Conservation (phyloP, 345 rosid species). For the Lepidium sativum region DNA sequence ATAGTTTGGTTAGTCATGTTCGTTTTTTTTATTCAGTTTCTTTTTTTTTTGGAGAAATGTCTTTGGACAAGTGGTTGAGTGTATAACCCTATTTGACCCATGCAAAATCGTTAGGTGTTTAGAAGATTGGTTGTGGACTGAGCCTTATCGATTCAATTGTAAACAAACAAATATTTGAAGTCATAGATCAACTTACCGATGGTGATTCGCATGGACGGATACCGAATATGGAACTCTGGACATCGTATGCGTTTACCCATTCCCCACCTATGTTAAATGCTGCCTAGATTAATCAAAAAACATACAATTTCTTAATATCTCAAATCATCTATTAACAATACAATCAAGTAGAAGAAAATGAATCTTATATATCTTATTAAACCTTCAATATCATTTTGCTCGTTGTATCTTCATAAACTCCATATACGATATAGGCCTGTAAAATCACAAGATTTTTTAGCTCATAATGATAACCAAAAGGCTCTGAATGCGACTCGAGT, state of each 20-base stretch:
- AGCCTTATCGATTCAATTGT: no score
- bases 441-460: not conserved
- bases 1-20: no score
- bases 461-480: not conserved
- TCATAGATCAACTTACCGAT: conserved; percentile 33
- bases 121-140: no score
- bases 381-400: conserved; percentile 45
- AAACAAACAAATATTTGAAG: no score
- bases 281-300: conserved; percentile 33
- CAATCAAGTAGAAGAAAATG: not conserved
- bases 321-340: not conserved
- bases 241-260: conserved; percentile 36
- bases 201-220: conserved; percentile 41
- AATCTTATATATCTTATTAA: not conserved
- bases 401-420: conserved; percentile 31
- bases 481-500: not conserved
- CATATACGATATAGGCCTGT: conserved; percentile 69
- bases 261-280: conserved; percentile 66
- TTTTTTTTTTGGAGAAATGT: no score
- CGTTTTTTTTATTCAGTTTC: no score
- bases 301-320: not conserved
- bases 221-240: conserved; percentile 53
- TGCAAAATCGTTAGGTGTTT: no score
- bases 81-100: no score
- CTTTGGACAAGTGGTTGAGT: no score